Conservation (phyloP, 768 basidiomycete species). For the Sporobolomyces roseus region DNA sequence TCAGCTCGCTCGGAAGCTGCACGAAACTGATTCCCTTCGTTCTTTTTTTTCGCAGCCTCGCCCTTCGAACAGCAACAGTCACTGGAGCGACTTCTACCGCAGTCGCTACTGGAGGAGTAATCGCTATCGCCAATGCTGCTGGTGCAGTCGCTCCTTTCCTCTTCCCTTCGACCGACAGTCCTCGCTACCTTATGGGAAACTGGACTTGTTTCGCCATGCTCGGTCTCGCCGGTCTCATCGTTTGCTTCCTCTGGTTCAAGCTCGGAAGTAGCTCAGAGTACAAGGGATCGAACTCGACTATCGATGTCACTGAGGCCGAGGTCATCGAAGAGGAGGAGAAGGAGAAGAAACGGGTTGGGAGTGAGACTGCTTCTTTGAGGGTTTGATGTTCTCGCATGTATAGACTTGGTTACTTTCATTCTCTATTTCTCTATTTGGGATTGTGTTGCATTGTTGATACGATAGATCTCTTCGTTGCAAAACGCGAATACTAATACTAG, state of each 20-base stretch:
- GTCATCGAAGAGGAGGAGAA: conserved; percentile 48
- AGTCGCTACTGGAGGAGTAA: conserved; percentile 44
- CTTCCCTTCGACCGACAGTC: conserved; percentile 36
- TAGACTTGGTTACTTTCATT: too few species aligned
- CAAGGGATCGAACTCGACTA: conserved; percentile 10
- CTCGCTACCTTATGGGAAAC: conserved; percentile 43
- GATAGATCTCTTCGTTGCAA: too few species aligned
- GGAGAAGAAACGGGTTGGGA: conserved; percentile 50
- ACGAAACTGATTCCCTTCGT: background rate
- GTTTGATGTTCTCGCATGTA: too few species aligned
- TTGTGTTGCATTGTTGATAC: too few species aligned
- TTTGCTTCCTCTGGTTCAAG: conserved; percentile 43
- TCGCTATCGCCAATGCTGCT: conserved; percentile 46
- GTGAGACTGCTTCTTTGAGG: too few species aligned
- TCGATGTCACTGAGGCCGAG: conserved; percentile 48
- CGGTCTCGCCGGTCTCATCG: conserved; percentile 33
- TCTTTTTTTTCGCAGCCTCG: conserved; percentile 5
- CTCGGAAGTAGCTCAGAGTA: conserved; percentile 38
- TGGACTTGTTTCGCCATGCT: conserved; percentile 46
- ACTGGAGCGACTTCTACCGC: conserved; percentile 45
- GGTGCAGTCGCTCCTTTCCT: conserved; percentile 45
- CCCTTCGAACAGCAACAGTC: conserved; percentile 41
- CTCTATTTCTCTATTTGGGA: too few species aligned
- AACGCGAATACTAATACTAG: too few species aligned
- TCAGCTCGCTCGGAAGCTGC: background rate